Evolutionary conservation across 2,329 filamentous ascomycete species (phyloP), one percentile per base, ranked within the genome.

Genomic region (Pestalotiopsis sp.): DNA sequence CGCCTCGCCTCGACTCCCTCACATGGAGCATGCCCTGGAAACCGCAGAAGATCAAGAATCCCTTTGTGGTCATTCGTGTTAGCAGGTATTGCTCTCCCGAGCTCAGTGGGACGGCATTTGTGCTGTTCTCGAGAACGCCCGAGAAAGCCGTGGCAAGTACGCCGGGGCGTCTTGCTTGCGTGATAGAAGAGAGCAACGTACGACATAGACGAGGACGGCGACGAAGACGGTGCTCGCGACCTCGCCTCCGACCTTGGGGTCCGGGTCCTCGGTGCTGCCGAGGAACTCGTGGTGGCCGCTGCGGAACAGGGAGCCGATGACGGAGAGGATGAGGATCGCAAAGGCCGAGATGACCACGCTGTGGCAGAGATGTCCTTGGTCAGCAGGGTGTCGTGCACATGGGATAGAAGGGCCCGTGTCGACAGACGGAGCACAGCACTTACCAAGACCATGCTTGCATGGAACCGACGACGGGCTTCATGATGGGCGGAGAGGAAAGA

Each of bases 401-500:
- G 14, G 27, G 38, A 59, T 27, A 17, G 25, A 38, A 31, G 45
- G 45, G 27, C 14, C 20, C 31, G 31, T 23, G 56, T 69, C 57
- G 64, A 36, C 59, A 56, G 49, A 65, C 12, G 23, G 52, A 45
- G n/a, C 52, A 67, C n/a, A 45, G n/a, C 23, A 81, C 90, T 78
- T 86, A 98, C 95, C 95, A 97, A 85, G 91, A 94, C 94, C 95
- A 98, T 78, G 95, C 95, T 84, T 97, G 95, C 84, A 95, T 89
- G 74, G 94, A 91, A 79, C 94, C 92, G 76, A 98, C 93, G 79
- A 98, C 86, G 75, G 95, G 95, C 91, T 98, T 98, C 95, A 98
- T 98, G 78, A 77, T 89, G 85, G 81, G 77, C 89, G 85, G 81
- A 74, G 74, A 68, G 27, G 66, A n/a, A 52, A 38, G 59, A 56